Percentiles rank a stretch among this genome's conserved stretches.
phyloP scores from a whole-genome alignment of 441 rosid species.

The Eruca vesicaria region DNA sequence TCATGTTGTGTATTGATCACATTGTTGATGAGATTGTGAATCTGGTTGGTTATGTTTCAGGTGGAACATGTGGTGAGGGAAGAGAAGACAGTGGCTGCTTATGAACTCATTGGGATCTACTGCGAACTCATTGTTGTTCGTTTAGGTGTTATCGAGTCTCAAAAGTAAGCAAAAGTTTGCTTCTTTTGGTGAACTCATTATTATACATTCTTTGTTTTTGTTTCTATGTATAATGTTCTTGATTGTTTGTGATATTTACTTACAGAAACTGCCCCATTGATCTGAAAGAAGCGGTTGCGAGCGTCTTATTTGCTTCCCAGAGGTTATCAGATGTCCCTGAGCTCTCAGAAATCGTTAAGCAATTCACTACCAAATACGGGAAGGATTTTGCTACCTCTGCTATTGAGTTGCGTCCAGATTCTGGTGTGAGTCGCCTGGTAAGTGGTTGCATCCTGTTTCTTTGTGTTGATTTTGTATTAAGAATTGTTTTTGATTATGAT shows the following conservation, averaged over 20 bases:
- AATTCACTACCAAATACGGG: constrained; percentile 74
- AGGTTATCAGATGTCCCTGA: constrained; percentile 86
- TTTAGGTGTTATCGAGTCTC: constrained; percentile 79
- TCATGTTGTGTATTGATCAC: neutral
- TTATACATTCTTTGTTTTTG: neutral
- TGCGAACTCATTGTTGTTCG: constrained; percentile 88
- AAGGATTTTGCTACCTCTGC: constrained; percentile 72
- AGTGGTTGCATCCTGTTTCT: constrained; percentile 26
- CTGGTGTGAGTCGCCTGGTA: constrained; percentile 94
- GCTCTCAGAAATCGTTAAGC: constrained; percentile 62
- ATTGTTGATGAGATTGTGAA: constrained; percentile 8
- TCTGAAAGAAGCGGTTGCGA: constrained; percentile 84
- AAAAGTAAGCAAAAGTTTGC: constrained; percentile 51
- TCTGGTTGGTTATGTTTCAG: constrained; percentile 35
- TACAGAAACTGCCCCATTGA: constrained; percentile 84
- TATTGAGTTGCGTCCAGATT: constrained; percentile 74
- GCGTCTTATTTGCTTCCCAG: constrained; percentile 79
- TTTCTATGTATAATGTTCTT: constrained; percentile 16
- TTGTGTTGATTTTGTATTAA: neutral
- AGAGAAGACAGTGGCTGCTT: constrained; percentile 91
- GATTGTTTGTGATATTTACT: constrained; percentile 9
- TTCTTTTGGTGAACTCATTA: neutral
- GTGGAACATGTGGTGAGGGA: constrained; percentile 97
- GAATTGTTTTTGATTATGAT: constrained; percentile 15
- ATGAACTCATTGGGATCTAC: constrained; percentile 80